These are phyloP conservation scores for Jamesozyma piceae DNA, from an alignment of 805 yeast species.

Conservation along the genomic window DNA sequence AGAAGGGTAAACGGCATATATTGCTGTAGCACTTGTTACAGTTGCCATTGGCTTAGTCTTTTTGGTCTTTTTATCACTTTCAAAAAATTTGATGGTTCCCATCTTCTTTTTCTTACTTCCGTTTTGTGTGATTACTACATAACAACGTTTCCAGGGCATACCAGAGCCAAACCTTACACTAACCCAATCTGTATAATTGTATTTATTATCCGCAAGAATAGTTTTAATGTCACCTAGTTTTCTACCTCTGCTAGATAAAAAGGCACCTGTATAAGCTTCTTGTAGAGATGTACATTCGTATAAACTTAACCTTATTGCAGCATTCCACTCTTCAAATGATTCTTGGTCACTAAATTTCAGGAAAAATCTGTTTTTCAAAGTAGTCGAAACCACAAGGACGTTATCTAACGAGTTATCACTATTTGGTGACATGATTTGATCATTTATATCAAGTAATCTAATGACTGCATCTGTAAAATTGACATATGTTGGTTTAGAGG, in stretches of 20 bases:
- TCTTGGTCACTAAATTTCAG: slow-evolving; percentile 66
- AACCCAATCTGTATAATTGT: slow-evolving; percentile 86
- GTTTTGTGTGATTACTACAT: slow-evolving; percentile 72
- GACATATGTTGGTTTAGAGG: slow-evolving; percentile 72
- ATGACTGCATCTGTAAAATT: slow-evolving; percentile 85
- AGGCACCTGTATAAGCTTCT: slow-evolving; percentile 94
- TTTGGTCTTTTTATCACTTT: slow-evolving; percentile 63
- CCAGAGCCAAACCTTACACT: slow-evolving; percentile 92
- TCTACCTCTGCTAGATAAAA: slow-evolving; percentile 80
- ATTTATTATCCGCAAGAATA: slow-evolving; percentile 67
- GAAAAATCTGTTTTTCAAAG: slow-evolving; percentile 77
- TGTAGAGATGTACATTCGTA: slow-evolving; percentile 78
- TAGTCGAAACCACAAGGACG: slow-evolving; percentile 83
- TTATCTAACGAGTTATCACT: slow-evolving; percentile 39
- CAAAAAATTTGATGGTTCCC: slow-evolving; percentile 70
- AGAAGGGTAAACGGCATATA: slow-evolving; percentile 86
- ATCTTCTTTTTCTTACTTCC: slow-evolving; percentile 30
- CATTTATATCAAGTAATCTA: slow-evolving; percentile 58
- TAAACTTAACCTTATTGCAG: slow-evolving; percentile 69
- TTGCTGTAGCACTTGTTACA: slow-evolving; percentile 57
- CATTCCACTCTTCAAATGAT: slow-evolving; percentile 65
- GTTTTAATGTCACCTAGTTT: slow-evolving; percentile 78
- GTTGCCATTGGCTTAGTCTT: slow-evolving; percentile 72
- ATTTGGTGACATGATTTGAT: slow-evolving; percentile 45
- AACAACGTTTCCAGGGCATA: slow-evolving; percentile 95